Evolutionary conservation across 768 basidiomycete species (phyloP).

Genomic region (Leucosporidium scottii): DNA sequence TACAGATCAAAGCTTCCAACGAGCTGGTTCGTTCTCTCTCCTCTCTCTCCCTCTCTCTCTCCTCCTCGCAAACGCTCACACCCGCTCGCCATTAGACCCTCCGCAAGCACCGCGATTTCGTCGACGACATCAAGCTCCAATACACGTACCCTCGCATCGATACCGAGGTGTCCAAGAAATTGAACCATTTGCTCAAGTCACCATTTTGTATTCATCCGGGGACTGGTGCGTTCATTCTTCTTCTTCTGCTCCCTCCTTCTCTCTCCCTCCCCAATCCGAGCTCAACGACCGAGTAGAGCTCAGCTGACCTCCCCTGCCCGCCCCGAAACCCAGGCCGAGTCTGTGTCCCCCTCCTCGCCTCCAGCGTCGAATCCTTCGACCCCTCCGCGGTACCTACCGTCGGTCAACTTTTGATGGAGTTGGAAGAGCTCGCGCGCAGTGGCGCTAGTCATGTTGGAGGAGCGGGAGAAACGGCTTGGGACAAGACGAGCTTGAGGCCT

Average conservation of each 20-base stretch:
- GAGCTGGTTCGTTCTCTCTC: constrained; percentile 14
- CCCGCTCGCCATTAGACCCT: neutral
- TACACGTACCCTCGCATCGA: constrained; percentile 96
- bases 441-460: constrained; percentile 1
- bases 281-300: too few relatives aligned
- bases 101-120: constrained; percentile 42
- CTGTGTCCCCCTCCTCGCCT: constrained; percentile 84
- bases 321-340: constrained; percentile 64
- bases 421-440: constrained; percentile 48
- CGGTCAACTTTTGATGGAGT: constrained; percentile 67
- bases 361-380: constrained; percentile 67
- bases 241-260: neutral
- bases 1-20: neutral
- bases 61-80: too few relatives aligned
- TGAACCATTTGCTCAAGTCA: constrained; percentile 94
- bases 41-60: neutral
- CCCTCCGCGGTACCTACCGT: constrained; percentile 82
- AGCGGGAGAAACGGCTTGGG: constrained; percentile 56
- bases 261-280: constrained; percentile 8
- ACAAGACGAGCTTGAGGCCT: constrained; percentile 74
- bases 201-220: constrained; percentile 97
- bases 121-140: constrained; percentile 83
- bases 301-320: too few relatives aligned
- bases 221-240: constrained; percentile 48
- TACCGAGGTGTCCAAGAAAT: constrained; percentile 92